Percentiles rank a stretch among this genome's conserved stretches.
phyloP scores from a whole-genome alignment of 352 stramenopile genomes.

The Phytophthora syringae region DNA sequence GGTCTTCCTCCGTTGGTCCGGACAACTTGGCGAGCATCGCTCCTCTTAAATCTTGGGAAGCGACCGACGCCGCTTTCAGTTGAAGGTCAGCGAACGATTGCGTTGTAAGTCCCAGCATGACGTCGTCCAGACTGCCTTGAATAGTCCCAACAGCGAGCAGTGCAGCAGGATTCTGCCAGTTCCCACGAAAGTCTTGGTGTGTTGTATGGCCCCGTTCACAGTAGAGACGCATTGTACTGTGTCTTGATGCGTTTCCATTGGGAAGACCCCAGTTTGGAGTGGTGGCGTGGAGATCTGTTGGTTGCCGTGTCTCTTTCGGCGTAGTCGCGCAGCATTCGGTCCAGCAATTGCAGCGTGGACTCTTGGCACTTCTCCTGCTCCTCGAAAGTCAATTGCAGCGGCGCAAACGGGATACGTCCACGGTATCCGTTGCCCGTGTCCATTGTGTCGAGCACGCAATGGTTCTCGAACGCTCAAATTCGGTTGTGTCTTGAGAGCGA shows the following conservation, averaged over 20 bases:
- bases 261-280: conserved; percentile 13
- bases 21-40: conserved; percentile 54
- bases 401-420: conserved; percentile 17
- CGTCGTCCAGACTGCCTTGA: conserved; percentile 20
- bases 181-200: conserved; percentile 7
- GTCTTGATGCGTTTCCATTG: conserved; percentile 32
- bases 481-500: neutral
- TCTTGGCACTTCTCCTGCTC: conserved; percentile 29
- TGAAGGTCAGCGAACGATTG: conserved; percentile 20
- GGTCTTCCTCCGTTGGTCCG: conserved; percentile 47
- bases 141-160: conserved; percentile 28
- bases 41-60: conserved; percentile 23
- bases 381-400: conserved; percentile 17
- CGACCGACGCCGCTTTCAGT: conserved; percentile 20
- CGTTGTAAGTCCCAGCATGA: conserved; percentile 29
- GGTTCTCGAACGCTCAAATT: neutral
- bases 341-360: conserved; percentile 26
- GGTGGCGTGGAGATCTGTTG: conserved; percentile 17
- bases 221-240: conserved; percentile 29
- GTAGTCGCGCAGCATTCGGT: conserved; percentile 30
- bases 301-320: conserved; percentile 16
- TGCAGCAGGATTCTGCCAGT: conserved; percentile 18
- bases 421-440: conserved; percentile 19
- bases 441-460: neutral
- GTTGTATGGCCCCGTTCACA: conserved; percentile 1